Base-by-base conservation (phyloP, 2,329 filamentous ascomycete genomes). In the Tolypocladium endophyticum region DNA sequence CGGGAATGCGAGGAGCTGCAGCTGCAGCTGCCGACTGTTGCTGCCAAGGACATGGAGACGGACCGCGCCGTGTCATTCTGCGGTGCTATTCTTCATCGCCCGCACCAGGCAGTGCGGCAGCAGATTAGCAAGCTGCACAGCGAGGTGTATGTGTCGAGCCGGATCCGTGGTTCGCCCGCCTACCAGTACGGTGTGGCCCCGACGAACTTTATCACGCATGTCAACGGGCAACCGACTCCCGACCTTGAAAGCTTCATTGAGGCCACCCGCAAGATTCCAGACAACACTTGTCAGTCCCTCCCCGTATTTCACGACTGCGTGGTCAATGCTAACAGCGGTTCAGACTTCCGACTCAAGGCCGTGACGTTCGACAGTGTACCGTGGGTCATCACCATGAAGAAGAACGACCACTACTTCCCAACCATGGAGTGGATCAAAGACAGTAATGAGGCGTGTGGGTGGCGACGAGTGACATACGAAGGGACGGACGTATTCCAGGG, bases 331-430 rank as follows among this genome's bases (percentile, higher is more conserved):
- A 54, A 54, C 50, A 36, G 9, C 2, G 23, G 23, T 1, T 8
- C 60, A 88, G 86, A 99, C 76, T 99, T 99, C 85, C 87, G 94
- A 23, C 81, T 99, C 58, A 92, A 93, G 73, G 91, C 94, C n/a
- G 91, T 97, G 73, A 97, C 94, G 0, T 99, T 99, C 70, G 94
- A 99, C 73, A 96, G 95, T 69, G 92, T 99, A 12, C 93, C 93
- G 4, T 99, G 94, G 92, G 92, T 99, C n/a, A 90, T 95, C 45
- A 99, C 94, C 11, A 96, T 99, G 90, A 99, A 99, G 86, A 97
- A 97, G 83, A 97, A 97, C 67, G 93, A 99, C 71, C 94, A 99
- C 74, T 99, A 99, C 73, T 89, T 88, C 74, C 86, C 86, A 0
- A 88, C 85, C 0, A 83, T 85, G 73, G 86, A 88, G 68, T 87